phyloP scores from a whole-genome alignment of 768 basidiomycete genomes.

The Nevesoporus exiguus region DNA sequence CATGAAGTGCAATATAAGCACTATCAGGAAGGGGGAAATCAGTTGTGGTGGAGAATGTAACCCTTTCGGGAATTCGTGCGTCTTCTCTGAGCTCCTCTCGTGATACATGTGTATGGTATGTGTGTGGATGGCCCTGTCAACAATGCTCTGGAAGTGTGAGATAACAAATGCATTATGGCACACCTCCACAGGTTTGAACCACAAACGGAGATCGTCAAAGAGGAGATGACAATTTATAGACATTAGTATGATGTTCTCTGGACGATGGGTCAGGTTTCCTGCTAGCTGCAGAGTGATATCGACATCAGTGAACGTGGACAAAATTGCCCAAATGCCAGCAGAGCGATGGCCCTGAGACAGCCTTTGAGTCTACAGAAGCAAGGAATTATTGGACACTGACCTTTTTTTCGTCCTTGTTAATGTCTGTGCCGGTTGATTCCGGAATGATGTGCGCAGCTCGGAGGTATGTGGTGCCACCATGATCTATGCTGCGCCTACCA shows the following conservation, averaged over 20 bases:
- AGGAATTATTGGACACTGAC: background rate
- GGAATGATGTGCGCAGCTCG: constrained; percentile 9
- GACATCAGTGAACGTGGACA: background rate
- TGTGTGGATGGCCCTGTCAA: no score
- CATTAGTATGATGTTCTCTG: no score
- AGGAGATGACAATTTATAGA: no score
- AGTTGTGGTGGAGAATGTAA: background rate
- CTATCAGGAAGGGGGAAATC: background rate
- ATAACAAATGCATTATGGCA: no score
- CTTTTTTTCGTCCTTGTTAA: background rate
- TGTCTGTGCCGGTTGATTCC: background rate
- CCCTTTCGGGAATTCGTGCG: background rate
- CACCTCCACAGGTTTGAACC: no score
- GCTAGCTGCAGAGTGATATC: no score
- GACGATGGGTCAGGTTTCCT: no score
- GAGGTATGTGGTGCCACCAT: no score
- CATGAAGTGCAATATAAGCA: background rate
- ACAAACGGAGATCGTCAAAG: no score
- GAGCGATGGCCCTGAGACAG: background rate
- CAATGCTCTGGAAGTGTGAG: no score
- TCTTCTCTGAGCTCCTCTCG: background rate
- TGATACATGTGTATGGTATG: background rate
- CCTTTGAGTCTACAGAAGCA: background rate
- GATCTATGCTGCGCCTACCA: no score
- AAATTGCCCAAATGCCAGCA: background rate